Base-by-base conservation (phyloP, 2,329 filamentous ascomycete species). In the Arthrobotrys pseudoclavata region DNA sequence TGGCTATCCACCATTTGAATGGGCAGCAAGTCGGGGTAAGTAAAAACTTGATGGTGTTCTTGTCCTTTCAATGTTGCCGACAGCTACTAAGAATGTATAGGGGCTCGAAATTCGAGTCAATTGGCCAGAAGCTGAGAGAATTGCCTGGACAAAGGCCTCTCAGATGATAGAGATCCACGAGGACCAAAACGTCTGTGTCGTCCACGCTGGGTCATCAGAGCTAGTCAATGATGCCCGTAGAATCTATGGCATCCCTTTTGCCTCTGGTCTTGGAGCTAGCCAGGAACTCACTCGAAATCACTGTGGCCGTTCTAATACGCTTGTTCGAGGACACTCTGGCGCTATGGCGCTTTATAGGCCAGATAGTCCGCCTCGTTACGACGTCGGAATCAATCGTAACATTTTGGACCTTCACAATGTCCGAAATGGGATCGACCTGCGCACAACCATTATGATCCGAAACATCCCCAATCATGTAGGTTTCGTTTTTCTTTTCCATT, bases 401-500 rank as follows among this genome's bases (percentile, higher is more conserved):
- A 66, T 66, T 13, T 18, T 76, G 1, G 72, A 76, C 26, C 15
- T 76, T 2, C 50, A 63, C 4, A 70, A 64, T 7, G 40, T 76
- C 37, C 64, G 48, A 29, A 60, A 69, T 42, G 72, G 72, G 3
- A 10, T 50, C 7, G 74, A 77, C 20, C 47, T 57, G 2, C 67
- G 74, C 3, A 71, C 60, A 0, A 70, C 74, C 2, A 62, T 97
- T 79, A 97, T 97, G 94, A 84, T 97, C 40, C 91, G 94, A 31
- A 97, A 97, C 83, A 95, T 97, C 53, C 94, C 94, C 0, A 97
- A 97, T 84, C 93, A 94, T 81, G 90, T 97, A 75, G 88, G 93
- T 81, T 13, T 12, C 37, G 13, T 40, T 40, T 40, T 40, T 40
- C 37, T 13, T 37, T 2, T 37, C 10, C 10, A 10, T 13, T 13